phyloP scores from a whole-genome alignment of 495 filamentous ascomycete genomes.

The Xylaria telfairii region DNA sequence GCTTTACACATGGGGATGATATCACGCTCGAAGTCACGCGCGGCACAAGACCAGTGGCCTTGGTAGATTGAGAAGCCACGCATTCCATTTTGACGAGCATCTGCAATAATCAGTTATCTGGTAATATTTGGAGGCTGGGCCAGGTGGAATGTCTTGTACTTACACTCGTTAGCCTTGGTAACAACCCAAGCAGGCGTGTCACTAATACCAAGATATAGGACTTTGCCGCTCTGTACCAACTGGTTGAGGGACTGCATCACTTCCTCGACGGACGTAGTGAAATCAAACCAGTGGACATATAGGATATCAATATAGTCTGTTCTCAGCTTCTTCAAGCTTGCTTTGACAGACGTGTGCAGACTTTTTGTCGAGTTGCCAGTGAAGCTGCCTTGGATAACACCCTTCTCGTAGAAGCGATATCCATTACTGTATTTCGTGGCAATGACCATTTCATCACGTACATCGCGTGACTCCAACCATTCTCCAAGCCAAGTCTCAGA shows the following conservation, averaged over 20 bases:
- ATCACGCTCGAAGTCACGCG: slow-evolving; percentile 3
- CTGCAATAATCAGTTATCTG: background rate
- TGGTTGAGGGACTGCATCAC: background rate
- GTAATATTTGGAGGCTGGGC: too few relatives aligned
- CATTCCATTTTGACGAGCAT: slow-evolving; percentile 9
- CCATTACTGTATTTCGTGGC: slow-evolving; percentile 65
- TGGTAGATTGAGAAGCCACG: slow-evolving; percentile 3
- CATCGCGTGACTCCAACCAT: slow-evolving; percentile 62
- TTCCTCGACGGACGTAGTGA: background rate
- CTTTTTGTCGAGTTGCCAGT: background rate
- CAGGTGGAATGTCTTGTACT: background rate
- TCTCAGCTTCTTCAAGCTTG: background rate
- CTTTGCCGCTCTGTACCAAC: slow-evolving; percentile 1
- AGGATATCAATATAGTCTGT: slow-evolving; percentile 1
- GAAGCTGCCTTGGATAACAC: background rate
- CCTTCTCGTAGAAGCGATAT: background rate
- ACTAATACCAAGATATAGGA: slow-evolving; percentile 2
- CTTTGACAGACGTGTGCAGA: background rate
- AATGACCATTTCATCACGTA: slow-evolving; percentile 64
- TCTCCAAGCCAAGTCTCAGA: slow-evolving; percentile 72
- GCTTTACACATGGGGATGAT: slow-evolving; percentile 3
- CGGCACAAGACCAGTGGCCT: background rate
- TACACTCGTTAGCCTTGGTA: background rate
- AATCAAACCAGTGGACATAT: slow-evolving; percentile 4
- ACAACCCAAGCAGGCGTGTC: slow-evolving; percentile 3